Conservation (phyloP, 2,329 filamentous ascomycete species). For the Aspergillus novofumigatus region DNA sequence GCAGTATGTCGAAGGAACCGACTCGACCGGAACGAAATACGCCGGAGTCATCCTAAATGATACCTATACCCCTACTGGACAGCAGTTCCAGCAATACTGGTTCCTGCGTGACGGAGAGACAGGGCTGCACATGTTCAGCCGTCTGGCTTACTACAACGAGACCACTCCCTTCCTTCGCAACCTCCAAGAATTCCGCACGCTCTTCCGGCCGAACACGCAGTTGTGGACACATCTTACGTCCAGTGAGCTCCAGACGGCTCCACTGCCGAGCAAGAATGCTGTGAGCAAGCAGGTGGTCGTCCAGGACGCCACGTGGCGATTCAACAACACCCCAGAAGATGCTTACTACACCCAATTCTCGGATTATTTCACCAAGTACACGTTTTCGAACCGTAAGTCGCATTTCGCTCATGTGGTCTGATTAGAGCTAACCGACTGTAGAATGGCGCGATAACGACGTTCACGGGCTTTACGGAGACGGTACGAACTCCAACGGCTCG, state of each 20-base stretch:
- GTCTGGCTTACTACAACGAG: constrained; percentile 57
- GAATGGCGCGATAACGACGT: constrained; percentile 55
- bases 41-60: constrained; percentile 59
- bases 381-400: constrained; percentile 48
- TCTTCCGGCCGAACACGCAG: constrained; percentile 57
- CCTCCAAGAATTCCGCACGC: constrained; percentile 57
- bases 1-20: constrained; percentile 49
- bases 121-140: constrained; percentile 58
- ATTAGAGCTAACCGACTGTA: neutral
- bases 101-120: constrained; percentile 61
- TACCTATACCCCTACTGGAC: constrained; percentile 54
- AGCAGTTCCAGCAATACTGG: constrained; percentile 61
- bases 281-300: constrained; percentile 47
- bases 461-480: constrained; percentile 54
- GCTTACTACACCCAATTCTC: constrained; percentile 54
- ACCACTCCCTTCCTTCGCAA: constrained; percentile 54
- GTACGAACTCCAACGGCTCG: constrained; percentile 46
- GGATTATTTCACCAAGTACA: constrained; percentile 66
- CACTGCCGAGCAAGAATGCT: constrained; percentile 41
- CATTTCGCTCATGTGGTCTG: neutral
- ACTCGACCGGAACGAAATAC: constrained; percentile 50
- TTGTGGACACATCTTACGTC: constrained; percentile 62
- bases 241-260: constrained; percentile 53
- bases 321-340: constrained; percentile 52
- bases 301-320: constrained; percentile 62